A percentile compares a stretch with the other conserved stretches of the same genome.
Conservation (phyloP, 371 early-diverging fungal genomes). For the Fennellomyces sp. region DNA sequence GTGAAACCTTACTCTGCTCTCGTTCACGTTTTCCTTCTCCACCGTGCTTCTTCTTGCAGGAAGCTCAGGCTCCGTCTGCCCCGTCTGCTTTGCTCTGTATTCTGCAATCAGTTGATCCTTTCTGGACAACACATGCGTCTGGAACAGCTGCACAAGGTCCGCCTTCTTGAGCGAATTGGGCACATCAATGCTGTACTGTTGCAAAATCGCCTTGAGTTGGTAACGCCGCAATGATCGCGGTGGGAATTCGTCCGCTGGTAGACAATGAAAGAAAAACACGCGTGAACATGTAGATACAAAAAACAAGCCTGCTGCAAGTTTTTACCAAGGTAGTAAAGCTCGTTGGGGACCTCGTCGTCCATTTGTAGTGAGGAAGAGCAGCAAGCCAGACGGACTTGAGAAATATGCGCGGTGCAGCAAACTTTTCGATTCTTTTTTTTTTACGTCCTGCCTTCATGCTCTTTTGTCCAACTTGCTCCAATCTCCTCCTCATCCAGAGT, state of each 20-base stretch:
- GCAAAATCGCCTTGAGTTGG: conserved; percentile 18
- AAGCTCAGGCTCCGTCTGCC: background rate
- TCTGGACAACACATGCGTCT: conserved; percentile 2
- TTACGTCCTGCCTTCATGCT: conserved; percentile 55
- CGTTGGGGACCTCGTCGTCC: conserved; percentile 11
- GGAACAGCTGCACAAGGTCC: conserved; percentile 11
- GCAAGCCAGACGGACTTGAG: background rate
- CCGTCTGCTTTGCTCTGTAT: conserved; percentile 1
- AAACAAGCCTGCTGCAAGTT: background rate
- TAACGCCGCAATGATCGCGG: conserved; percentile 13
- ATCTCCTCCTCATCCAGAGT: conserved; percentile 76
- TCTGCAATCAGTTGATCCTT: conserved; percentile 3
- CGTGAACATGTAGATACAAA: too few species aligned
- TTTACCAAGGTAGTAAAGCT: conserved; percentile 23
- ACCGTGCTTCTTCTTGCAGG: conserved; percentile 2
- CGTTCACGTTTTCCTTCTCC: background rate
- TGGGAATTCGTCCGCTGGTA: conserved; percentile 12
- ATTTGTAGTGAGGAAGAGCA: background rate
- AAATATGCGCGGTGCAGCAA: background rate
- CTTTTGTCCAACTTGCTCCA: conserved; percentile 90
- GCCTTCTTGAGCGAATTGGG: background rate
- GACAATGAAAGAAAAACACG: background rate
- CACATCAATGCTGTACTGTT: background rate
- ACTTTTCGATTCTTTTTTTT: background rate
- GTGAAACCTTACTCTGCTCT: background rate